phyloP scores from a whole-genome alignment of 2,329 filamentous ascomycete species.

The Fusarium tanahbumbuense region DNA sequence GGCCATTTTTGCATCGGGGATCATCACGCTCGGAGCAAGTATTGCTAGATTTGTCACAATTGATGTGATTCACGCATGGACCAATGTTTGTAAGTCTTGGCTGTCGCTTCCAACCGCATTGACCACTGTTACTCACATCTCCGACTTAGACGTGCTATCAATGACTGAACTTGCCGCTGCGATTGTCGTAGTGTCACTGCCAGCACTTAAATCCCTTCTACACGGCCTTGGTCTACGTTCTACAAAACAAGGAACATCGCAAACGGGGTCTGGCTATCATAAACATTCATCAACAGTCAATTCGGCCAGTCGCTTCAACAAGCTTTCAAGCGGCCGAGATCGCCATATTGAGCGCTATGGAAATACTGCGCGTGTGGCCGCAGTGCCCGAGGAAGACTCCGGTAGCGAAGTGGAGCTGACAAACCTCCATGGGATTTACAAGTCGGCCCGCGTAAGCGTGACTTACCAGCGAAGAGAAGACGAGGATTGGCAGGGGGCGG shows the following conservation, averaged over 20 bases:
- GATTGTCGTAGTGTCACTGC: constrained; percentile 37
- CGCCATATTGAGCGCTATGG: constrained; percentile 18
- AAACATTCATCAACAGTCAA: constrained; percentile 17
- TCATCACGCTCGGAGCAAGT: constrained; percentile 38
- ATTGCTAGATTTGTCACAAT: constrained; percentile 35
- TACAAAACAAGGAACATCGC: constrained; percentile 26
- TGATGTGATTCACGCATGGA: constrained; percentile 41
- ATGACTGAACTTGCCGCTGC: constrained; percentile 39
- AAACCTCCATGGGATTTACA: constrained; percentile 40
- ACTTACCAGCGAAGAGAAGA: constrained; percentile 32
- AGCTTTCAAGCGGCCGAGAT: constrained; percentile 37
- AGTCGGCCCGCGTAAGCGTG: constrained; percentile 39
- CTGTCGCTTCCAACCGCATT: neutral
- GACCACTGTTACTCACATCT: neutral
- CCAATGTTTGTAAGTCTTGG: constrained; percentile 39
- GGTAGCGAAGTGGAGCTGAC: constrained; percentile 42
- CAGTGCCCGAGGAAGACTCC: constrained; percentile 30
- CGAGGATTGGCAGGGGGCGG: neutral
- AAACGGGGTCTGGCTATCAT: constrained; percentile 34
- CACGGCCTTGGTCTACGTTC: constrained; percentile 26
- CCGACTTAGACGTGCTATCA: constrained; percentile 28
- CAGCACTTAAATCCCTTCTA: constrained; percentile 38
- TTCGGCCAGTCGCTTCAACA: constrained; percentile 35
- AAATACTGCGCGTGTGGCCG: constrained; percentile 24
- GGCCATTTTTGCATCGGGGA: constrained; percentile 33